Conservation (phyloP, 2,329 filamentous ascomycete species). For the Triangularia setosa region DNA sequence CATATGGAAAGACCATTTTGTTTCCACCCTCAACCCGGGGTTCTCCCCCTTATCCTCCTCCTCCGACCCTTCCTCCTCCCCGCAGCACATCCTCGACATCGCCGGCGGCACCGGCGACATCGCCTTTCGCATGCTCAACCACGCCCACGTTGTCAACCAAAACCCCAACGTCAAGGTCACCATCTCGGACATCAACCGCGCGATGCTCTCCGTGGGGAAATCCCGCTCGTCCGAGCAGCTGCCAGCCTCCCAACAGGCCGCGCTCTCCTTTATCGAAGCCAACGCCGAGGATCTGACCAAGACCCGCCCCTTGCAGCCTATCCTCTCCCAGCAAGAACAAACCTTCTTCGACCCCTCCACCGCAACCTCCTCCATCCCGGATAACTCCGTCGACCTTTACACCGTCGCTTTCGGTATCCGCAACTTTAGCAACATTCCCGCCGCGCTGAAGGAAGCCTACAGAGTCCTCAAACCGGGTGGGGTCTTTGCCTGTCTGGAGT, state of each 20-base stretch:
- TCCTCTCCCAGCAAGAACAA: conserved; percentile 11
- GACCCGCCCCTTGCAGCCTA: conserved; percentile 20
- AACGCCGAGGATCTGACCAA: conserved; percentile 72
- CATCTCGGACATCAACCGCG: conserved; percentile 91
- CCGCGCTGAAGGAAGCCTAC: conserved; percentile 76
- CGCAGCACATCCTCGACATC: conserved; percentile 83
- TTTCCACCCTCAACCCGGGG: conserved; percentile 72
- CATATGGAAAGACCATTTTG: conserved; percentile 69
- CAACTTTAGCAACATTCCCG: conserved; percentile 91
- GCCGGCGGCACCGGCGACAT: conserved; percentile 97
- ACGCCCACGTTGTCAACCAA: conserved; percentile 74
- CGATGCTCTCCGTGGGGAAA: conserved; percentile 86
- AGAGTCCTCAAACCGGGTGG: conserved; percentile 90
- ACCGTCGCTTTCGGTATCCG: conserved; percentile 97
- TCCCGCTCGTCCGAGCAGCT: conserved; percentile 61
- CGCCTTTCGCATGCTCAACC: conserved; percentile 91
- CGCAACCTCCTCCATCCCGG: conserved; percentile 49
- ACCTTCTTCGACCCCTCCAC: conserved; percentile 21
- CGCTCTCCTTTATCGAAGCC: conserved; percentile 76
- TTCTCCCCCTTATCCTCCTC: conserved; percentile 46
- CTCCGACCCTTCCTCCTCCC: conserved; percentile 39
- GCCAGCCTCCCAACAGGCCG: conserved; percentile 51
- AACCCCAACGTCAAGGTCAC: conserved; percentile 81
- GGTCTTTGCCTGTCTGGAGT: conserved; percentile 94
- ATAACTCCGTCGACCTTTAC: conserved; percentile 82